These are phyloP conservation scores for Acanthamoeba triangularis DNA, from an alignment of 208 protist species.

Conservation along the genomic window DNA sequence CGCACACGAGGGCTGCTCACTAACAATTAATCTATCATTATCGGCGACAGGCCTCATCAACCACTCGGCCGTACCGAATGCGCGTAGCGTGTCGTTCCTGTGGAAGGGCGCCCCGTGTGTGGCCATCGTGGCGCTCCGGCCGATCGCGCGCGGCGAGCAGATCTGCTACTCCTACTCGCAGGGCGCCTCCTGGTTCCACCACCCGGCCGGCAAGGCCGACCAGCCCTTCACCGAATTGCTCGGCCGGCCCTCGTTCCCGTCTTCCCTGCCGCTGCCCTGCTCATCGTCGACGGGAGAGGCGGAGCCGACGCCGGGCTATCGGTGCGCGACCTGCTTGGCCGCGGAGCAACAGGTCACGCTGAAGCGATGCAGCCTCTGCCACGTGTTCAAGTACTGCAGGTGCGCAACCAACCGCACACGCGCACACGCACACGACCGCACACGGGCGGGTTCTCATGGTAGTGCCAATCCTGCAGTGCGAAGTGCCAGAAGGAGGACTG, in stretches of 20 bases:
- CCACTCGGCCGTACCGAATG: constrained; percentile 24
- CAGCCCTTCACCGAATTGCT: constrained; percentile 33
- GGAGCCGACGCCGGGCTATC: not conserved
- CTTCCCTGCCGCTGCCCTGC: not conserved
- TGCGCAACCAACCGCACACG: not conserved
- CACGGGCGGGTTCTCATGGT: not conserved
- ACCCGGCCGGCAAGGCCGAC: constrained; percentile 1
- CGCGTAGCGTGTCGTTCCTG: constrained; percentile 36
- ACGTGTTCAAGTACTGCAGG: constrained; percentile 49
- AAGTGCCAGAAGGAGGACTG: constrained; percentile 37
- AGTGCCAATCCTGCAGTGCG: not conserved
- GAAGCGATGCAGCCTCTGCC: constrained; percentile 2
- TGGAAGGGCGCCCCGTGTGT: constrained; percentile 40
- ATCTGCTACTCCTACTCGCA: constrained; percentile 40
- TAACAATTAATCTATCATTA: not conserved
- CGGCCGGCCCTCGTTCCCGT: constrained; percentile 12
- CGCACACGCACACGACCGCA: too few species aligned
- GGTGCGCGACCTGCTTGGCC: constrained; percentile 3
- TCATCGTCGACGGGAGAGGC: not conserved
- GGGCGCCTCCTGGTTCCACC: constrained; percentile 14
- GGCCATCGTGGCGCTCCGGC: constrained; percentile 21
- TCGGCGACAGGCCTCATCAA: constrained; percentile 53
- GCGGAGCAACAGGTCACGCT: not conserved
- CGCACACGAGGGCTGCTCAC: not conserved
- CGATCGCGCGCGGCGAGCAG: constrained; percentile 9